A percentile compares a stretch with the other conserved stretches of the same genome.
Evolutionary conservation across 495 filamentous ascomycete genomes (phyloP).

Genomic region (Penicillium psychrofluorescens): DNA sequence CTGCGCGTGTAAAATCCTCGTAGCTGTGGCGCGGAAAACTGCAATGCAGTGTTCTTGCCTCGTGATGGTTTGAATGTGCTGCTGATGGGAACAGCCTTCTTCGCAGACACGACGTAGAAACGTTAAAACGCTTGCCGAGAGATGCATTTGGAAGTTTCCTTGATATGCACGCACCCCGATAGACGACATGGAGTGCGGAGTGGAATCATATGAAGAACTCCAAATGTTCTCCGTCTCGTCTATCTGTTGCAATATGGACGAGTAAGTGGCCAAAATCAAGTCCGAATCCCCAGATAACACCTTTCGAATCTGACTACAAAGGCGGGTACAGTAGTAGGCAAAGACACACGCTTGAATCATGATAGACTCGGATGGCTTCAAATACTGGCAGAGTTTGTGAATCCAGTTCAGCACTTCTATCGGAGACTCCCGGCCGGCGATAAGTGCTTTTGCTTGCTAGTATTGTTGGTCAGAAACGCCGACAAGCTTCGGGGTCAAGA

Average conservation of each 20-base stretch:
- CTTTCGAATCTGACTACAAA: slow-evolving; percentile 2
- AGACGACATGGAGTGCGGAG: not conserved
- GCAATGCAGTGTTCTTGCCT: slow-evolving; percentile 6
- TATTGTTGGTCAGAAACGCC: not conserved
- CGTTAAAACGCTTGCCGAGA: slow-evolving; percentile 1
- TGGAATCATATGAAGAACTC: slow-evolving; percentile 1
- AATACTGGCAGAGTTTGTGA: slow-evolving; percentile 1
- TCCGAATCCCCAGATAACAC: not conserved
- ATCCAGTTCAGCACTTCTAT: slow-evolving; percentile 4
- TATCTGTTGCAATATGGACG: slow-evolving; percentile 3
- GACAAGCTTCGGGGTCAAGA: not conserved
- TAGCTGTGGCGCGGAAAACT: slow-evolving; percentile 5
- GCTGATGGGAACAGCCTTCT: slow-evolving; percentile 1
- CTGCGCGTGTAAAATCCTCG: slow-evolving; percentile 4
- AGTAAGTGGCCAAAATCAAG: slow-evolving; percentile 1
- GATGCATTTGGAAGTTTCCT: slow-evolving; percentile 6
- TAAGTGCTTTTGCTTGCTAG: slow-evolving; percentile 5
- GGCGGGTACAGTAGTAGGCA: slow-evolving; percentile 6
- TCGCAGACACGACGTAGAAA: not conserved
- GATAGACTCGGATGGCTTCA: not conserved
- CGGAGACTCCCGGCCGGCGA: slow-evolving; percentile 4
- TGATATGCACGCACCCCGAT: slow-evolving; percentile 4
- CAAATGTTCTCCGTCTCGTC: slow-evolving; percentile 2
- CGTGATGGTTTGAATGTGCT: slow-evolving; percentile 2
- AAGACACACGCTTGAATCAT: slow-evolving; percentile 4